phyloP scores from a whole-genome alignment of 2,329 filamentous ascomycete genomes.

The Leptographium radiaticola region DNA sequence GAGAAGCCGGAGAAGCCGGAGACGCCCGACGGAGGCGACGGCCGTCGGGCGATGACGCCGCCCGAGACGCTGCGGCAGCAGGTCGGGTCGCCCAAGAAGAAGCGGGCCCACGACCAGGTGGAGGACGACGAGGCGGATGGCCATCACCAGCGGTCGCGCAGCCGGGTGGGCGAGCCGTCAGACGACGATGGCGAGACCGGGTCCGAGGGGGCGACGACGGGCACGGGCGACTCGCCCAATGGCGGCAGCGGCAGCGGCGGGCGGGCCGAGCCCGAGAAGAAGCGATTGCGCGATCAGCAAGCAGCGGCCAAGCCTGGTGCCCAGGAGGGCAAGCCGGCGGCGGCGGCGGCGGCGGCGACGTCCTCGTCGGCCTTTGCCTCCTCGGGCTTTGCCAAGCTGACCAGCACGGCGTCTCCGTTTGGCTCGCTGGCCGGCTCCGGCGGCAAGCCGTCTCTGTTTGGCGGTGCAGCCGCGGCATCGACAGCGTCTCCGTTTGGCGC shows the following conservation, averaged over 20 bases:
- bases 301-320: too few species aligned
- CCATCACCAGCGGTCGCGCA: conserved; percentile 22
- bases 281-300: conserved; percentile 40
- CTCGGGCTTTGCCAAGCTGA: conserved; percentile 56
- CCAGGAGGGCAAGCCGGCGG: conserved; percentile 15
- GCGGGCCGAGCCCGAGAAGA: conserved; percentile 51
- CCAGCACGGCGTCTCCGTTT: conserved; percentile 52
- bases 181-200: background rate
- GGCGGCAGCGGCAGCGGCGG: conserved; percentile 18
- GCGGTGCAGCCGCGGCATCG: conserved; percentile 23
- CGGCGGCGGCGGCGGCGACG: conserved; percentile 18
- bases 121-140: conserved; percentile 31
- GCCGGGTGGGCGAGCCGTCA: conserved; percentile 30
- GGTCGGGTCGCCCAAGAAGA: conserved; percentile 51
- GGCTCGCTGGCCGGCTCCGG: conserved; percentile 38
- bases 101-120: conserved; percentile 46
- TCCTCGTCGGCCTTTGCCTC: conserved; percentile 52
- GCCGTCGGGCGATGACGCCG: background rate
- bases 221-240: background rate
- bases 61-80: conserved; percentile 32
- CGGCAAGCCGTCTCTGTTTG: conserved; percentile 36
- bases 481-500: conserved; percentile 23
- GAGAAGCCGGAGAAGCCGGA: conserved; percentile 25
- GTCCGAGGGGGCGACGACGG: background rate
- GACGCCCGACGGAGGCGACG: background rate